Base-by-base conservation (phyloP, 768 basidiomycete genomes). In the Leccinum sublutescens region DNA sequence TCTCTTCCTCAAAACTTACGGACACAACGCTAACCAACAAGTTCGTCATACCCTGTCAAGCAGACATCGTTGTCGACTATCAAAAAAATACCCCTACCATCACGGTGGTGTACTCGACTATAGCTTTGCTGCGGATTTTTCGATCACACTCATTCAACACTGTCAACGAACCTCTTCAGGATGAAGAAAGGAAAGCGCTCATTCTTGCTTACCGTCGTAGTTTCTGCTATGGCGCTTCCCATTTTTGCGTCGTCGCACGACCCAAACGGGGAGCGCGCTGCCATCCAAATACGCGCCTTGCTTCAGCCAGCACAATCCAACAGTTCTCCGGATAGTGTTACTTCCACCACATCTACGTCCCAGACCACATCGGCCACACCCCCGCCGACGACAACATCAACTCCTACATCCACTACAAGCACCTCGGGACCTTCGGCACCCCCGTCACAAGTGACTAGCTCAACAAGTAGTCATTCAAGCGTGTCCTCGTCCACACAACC, bases 211-310 rank as follows among this genome's bases (percentile, higher is more conserved):
- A 65, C 71, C 31, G 51, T 67, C 36, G 56, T 67, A 5, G 64
- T 70, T 25, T 69, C 68, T 33, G 68, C 66, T 45, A 40, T 71
- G 43, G 57, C 75, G n/a, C 60, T 71, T 54, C 70, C 66, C 38
- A 62, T 64, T 15, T 54, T 66, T 50, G 68, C 63, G 48, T 72
- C 62, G 57, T 70, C 45, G 29, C 51, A 64, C 29, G 60, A 66
- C 36, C 60, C 59, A 48, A 59, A 70, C 31, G 53, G 60, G 49
- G 58, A 52, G 29, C 66, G 48, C 36, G 48, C 25, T 12, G 60
- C 45, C 23, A 21, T 61, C 52, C 64, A 68, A 62, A 56, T 67
- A 52, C 67, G 64, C 52, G 65, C 21, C 17, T 40, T 40, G 40
- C 40, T 40, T 10, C 36, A 38, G 36, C 40, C 40, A 17, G 15